Base-by-base conservation (phyloP, 805 yeast genomes). In the Starmerella cellae region DNA sequence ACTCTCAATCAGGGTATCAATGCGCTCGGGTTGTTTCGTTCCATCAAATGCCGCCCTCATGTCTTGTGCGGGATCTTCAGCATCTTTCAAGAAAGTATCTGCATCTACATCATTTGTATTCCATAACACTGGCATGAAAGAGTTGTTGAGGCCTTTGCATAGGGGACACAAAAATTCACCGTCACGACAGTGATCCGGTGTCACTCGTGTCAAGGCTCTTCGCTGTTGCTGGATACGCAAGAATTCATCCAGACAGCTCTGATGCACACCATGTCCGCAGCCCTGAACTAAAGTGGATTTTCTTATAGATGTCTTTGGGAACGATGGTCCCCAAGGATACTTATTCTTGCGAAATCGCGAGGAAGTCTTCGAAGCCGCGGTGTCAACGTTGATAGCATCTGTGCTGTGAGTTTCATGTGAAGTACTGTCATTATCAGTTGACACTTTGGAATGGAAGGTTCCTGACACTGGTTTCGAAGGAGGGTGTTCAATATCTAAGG, bases 191-290 rank as follows among this genome's bases (percentile, higher is more conserved):
- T 81, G 75, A 49, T 80, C 94, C 38, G 87, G 82, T 9, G 34
- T n/a, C 3, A 43, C 21, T 55, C 94, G 68, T 0, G 94, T 82
- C 27, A 85, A 74, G 55, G 45, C 22, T 2, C 49, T 50, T 28
- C 38, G 43, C 31, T 32, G 43, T 26, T 41, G 49, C 33, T 46
- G 48, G 10, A 20, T 31, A 26, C 67, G 65, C 54, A 79, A 59
- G 54, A 75, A 82, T 44, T 75, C 75, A 41, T 73, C 60, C 54
- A 78, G 79, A 57, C 98, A 88, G 16, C 73, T 67, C 47, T 72
- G 75, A 59, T 88, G 98, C 77, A 88, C 79, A 2, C 94, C 93
- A 61, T 88, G 98, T 1, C 95, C 94, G 64, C 98, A 88, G 39
- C 94, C 79, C 46, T 75, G 71, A 3, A 79, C 66, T 1, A 80